Evolutionary conservation across 192 early-diverging fungal species (phyloP).

Genomic region (Haplosporangium gracile): DNA sequence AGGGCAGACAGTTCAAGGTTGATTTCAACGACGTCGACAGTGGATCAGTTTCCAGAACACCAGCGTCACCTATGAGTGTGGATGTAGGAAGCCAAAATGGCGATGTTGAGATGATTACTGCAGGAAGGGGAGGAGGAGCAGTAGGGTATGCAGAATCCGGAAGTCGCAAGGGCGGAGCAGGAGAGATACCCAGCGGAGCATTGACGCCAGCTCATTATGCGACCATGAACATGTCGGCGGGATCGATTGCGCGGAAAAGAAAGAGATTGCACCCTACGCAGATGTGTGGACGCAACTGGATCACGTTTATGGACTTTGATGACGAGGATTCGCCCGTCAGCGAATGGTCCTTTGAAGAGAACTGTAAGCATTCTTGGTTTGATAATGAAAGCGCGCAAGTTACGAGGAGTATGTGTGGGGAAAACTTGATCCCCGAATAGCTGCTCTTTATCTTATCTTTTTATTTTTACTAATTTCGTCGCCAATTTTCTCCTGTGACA

Average conservation of each 20-base stretch:
- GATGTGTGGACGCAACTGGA: conserved; percentile 62
- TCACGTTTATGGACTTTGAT: conserved; percentile 56
- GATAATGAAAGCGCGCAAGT: neutral
- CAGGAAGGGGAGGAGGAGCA: neutral
- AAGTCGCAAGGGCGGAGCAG: neutral
- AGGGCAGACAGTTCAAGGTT: conserved; percentile 13
- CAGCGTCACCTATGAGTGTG: conserved; percentile 28
- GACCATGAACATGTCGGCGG: conserved; percentile 38
- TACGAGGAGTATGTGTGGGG: too few relatives aligned
- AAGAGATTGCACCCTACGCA: conserved; percentile 42
- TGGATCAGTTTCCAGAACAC: conserved; percentile 9
- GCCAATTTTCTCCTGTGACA: neutral
- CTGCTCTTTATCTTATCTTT: neutral
- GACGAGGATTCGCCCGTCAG: conserved; percentile 31
- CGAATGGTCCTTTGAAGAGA: conserved; percentile 47
- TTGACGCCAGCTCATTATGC: conserved; percentile 33
- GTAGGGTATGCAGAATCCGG: neutral
- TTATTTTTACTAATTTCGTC: neutral
- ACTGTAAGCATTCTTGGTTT: conserved; percentile 25
- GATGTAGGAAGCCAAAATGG: conserved; percentile 11
- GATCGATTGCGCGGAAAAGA: conserved; percentile 44
- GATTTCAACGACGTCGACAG: conserved; percentile 21
- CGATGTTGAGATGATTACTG: conserved; percentile 29
- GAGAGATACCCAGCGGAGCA: conserved; percentile 12
- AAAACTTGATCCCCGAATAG: neutral